These are phyloP conservation scores for Pseudocercospora crystallina DNA, from an alignment of 2,329 filamentous ascomycete genomes.

Conservation along the genomic window DNA sequence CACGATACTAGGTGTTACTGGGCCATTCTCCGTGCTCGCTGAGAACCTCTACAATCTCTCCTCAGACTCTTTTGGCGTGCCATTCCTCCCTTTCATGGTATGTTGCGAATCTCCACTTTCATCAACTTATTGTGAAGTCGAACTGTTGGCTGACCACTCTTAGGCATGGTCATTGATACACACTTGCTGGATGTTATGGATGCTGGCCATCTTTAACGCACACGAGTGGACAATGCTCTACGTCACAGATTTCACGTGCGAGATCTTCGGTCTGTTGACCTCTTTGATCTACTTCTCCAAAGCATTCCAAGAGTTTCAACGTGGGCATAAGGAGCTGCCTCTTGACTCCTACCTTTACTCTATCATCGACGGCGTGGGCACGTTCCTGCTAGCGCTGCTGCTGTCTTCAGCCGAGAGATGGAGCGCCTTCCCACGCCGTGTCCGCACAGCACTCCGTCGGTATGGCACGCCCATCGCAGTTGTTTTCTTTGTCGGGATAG, in stretches of 20 bases:
- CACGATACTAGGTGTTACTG: constrained; percentile 65
- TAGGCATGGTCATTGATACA: constrained; percentile 64
- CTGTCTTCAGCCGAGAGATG: constrained; percentile 62
- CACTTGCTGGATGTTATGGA: constrained; percentile 63
- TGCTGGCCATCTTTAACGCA: constrained; percentile 65
- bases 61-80: constrained; percentile 55
- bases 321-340: constrained; percentile 56
- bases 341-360: constrained; percentile 66
- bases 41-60: constrained; percentile 65
- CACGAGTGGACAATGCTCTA: constrained; percentile 71
- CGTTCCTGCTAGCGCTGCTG: constrained; percentile 62
- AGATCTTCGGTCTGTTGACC: constrained; percentile 67
- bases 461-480: constrained; percentile 68
- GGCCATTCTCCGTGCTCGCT: constrained; percentile 65
- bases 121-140: no score
- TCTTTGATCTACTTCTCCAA: constrained; percentile 67
- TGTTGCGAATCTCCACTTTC: no score
- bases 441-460: constrained; percentile 61
- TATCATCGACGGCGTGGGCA: constrained; percentile 63
- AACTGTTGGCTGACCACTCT: no score
- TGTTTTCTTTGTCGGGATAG: constrained; percentile 63
- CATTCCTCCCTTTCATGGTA: constrained; percentile 64
- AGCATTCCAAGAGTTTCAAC: constrained; percentile 62
- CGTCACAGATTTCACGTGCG: constrained; percentile 65
- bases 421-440: constrained; percentile 62